A percentile compares a stretch with the other conserved stretches of the same genome.
These are phyloP conservation scores for Malassezia yamatoensis DNA, from an alignment of 1,284 basidiomycete genomes.

Conservation along the genomic window DNA sequence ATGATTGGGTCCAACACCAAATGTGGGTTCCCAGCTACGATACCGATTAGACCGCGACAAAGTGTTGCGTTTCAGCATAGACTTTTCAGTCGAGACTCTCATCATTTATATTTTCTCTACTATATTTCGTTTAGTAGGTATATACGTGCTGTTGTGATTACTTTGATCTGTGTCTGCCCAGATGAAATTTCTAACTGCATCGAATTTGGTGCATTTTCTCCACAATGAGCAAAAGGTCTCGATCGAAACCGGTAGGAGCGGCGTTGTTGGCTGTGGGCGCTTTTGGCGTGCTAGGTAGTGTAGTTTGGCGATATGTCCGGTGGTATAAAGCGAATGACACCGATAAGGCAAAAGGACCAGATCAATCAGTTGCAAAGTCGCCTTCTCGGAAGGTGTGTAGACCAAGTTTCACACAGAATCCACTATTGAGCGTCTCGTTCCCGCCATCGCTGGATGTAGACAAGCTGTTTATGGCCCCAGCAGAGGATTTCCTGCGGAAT, in stretches of 20 bases:
- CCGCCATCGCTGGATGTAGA: neutral
- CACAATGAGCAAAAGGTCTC: no score
- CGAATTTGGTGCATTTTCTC: no score
- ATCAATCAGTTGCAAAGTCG: neutral
- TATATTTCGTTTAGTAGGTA: no score
- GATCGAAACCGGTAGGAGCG: neutral
- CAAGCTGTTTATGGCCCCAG: neutral
- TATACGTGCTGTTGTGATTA: no score
- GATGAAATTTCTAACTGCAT: no score
- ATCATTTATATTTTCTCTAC: no score
- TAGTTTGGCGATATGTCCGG: neutral
- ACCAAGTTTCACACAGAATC: constrained; percentile 1
- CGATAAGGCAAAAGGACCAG: neutral
- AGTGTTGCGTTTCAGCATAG: no score
- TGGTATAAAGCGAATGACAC: no score
- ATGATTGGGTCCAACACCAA: constrained; percentile 34
- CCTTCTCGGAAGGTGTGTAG: neutral
- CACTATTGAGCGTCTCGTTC: constrained; percentile 10
- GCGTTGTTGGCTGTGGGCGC: neutral
- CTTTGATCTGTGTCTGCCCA: no score
- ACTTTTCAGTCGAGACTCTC: no score
- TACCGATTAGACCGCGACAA: neutral
- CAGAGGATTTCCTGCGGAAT: neutral
- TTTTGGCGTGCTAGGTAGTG: neutral
- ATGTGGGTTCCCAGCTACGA: constrained; percentile 44